Evolutionary conservation across 371 early-diverging fungal species (phyloP).

Genomic region (Mucor sp.): DNA sequence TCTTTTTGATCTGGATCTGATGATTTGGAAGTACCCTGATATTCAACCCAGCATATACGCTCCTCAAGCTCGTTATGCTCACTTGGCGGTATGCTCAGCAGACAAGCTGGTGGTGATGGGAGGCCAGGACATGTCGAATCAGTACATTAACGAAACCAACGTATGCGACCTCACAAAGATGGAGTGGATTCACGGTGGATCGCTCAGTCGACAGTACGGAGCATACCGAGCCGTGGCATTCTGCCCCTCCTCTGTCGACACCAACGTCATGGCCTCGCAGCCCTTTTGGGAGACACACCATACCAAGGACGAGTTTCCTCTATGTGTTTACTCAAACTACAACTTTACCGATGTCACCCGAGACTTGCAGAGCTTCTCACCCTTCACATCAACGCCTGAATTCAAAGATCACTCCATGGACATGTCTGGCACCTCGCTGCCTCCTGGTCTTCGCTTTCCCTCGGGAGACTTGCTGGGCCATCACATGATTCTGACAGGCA

Average conservation of each 20-base stretch:
- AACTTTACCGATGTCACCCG: conserved; percentile 78
- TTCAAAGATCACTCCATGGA: conserved; percentile 59
- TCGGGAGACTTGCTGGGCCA: conserved; percentile 68
- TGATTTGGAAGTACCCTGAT: conserved; percentile 60
- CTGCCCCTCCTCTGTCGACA: conserved; percentile 18
- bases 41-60: conserved; percentile 42
- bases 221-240: conserved; percentile 78
- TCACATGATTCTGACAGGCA: conserved; percentile 74
- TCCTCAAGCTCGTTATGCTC: conserved; percentile 75
- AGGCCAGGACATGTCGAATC: conserved; percentile 73
- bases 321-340: conserved; percentile 79
- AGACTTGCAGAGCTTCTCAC: conserved; percentile 64
- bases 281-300: conserved; percentile 26
- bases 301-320: conserved; percentile 16
- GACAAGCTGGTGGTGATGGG: conserved; percentile 68
- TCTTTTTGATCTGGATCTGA: conserved; percentile 57
- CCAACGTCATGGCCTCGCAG: conserved; percentile 2
- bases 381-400: conserved; percentile 30
- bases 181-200: conserved; percentile 63
- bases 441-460: conserved; percentile 83
- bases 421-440: conserved; percentile 63
- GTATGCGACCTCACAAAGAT: conserved; percentile 62
- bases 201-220: conserved; percentile 68
- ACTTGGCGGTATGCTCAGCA: conserved; percentile 52
- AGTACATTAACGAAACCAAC: conserved; percentile 73